phyloP scores from a whole-genome alignment of 1,139 yeast genomes.

The Suhomyces coccinellae region DNA sequence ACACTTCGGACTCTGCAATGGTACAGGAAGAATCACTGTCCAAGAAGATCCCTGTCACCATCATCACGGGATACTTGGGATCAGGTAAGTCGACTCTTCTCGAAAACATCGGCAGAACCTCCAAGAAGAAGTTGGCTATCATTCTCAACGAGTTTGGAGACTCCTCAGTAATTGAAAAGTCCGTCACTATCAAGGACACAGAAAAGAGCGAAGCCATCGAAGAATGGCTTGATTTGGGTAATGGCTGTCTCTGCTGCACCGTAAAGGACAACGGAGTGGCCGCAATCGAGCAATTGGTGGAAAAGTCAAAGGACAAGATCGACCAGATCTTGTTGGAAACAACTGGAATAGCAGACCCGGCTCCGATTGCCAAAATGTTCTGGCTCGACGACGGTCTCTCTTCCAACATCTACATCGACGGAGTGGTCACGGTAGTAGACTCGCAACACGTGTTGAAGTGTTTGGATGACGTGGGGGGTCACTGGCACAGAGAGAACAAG shows the following conservation, averaged over 20 bases:
- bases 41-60: constrained; percentile 79
- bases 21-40: neutral
- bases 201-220: constrained; percentile 58
- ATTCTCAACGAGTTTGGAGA: constrained; percentile 91
- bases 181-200: constrained; percentile 72
- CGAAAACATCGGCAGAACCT: constrained; percentile 67
- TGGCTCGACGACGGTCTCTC: constrained; percentile 92
- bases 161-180: constrained; percentile 84
- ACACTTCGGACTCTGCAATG: neutral
- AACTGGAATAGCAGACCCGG: constrained; percentile 98
- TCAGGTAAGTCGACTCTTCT: constrained; percentile 91
- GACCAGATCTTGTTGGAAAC: constrained; percentile 92
- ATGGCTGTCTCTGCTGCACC: constrained; percentile 95
- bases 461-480: constrained; percentile 72
- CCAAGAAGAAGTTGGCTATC: constrained; percentile 77
- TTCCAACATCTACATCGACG: constrained; percentile 85
- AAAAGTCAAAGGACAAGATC: constrained; percentile 67
- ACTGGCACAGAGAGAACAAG: constrained; percentile 51
- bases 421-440: constrained; percentile 90
- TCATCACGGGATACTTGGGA: constrained; percentile 92
- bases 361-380: constrained; percentile 93
- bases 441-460: constrained; percentile 65
- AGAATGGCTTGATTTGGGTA: constrained; percentile 95
- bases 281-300: constrained; percentile 88
- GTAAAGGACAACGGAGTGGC: constrained; percentile 92